Base-by-base conservation (phyloP, 306 rosid species). In the Mimosa bimucronata region DNA sequence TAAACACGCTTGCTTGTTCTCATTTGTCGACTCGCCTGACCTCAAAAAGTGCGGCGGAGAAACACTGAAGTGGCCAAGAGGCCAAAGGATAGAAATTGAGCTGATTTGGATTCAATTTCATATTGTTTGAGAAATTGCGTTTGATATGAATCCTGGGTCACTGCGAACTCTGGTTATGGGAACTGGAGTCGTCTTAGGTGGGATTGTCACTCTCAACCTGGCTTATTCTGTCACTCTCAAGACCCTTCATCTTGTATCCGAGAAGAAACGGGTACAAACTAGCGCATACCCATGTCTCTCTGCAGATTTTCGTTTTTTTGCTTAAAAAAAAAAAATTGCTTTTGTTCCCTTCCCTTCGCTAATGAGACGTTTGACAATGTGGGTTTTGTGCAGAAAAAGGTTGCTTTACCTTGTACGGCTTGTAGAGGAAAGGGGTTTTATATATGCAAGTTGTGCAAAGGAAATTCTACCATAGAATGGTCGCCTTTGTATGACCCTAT, bases 351-450 rank as follows among this genome's bases (percentile, higher is more conserved):
- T 75, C 29, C 34, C 41, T n/a, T n/a, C n/a, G n/a, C n/a, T n/a
- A n/a, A 58, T 53, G 64, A 30, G 38, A 25, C n/a, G 7, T 38
- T 50, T 50, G 65, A 30, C 25, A 30, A 42, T 64, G 50, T 73
- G 76, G 79, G 73, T 52, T 79, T 61, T 79, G 70, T 70, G 88
- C 89, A 93, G 98, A 86, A 81, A 82, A 87, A 89, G 55, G 38
- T 40, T 57, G 91, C 89, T 2, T 48, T 86, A 81, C 96, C 98
- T n/a, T 95, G 98, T 80, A 80, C 42, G 82, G 81, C 66, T 75
- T 93, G 98, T 78, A 85, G 89, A 79, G 94, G 98, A 25, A 93
- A 93, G 80, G 97, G 98, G 52, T 93, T 93, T 80, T 90, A 90
- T 62, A 82, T 90, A 23, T 95, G 99, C 93, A 95, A 89, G 86